These are phyloP conservation scores for Exophiala lecanii-corni DNA, from an alignment of 2,329 filamentous ascomycete genomes.

Conservation along the genomic window DNA sequence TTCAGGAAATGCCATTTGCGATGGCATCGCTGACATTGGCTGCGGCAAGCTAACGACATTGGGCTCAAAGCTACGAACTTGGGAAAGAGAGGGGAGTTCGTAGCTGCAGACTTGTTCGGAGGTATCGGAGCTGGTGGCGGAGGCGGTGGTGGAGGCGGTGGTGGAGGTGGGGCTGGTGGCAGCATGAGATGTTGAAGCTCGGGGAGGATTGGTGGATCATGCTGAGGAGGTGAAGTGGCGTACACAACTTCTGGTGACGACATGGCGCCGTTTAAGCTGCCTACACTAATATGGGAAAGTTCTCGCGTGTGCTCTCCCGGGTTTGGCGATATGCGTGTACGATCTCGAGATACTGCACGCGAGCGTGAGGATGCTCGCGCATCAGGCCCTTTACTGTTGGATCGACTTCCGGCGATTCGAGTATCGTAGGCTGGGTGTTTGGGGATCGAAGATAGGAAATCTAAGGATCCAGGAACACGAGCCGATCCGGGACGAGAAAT, in stretches of 20 bases:
- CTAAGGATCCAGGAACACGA: conserved; percentile 13
- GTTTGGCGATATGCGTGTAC: conserved; percentile 18
- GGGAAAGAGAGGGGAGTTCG: no score
- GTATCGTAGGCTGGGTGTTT: conserved; percentile 25
- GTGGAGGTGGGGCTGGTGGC: conserved; percentile 50
- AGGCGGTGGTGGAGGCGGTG: conserved; percentile 31
- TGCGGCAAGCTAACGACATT: conserved; percentile 14
- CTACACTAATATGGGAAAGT: conserved; percentile 8
- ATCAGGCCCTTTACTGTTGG: conserved; percentile 35
- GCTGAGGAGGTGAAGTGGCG: conserved; percentile 17
- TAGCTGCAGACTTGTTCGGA: conserved; percentile 32
- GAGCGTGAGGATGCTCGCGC: conserved; percentile 50
- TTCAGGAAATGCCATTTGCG: conserved; percentile 24
- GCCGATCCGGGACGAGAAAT: conserved; percentile 12
- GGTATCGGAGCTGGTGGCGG: conserved; percentile 10
- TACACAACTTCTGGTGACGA: conserved; percentile 11
- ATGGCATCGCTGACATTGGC: conserved; percentile 32
- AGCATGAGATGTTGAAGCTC: conserved; percentile 58
- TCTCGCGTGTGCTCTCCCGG: conserved; percentile 1
- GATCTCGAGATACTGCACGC: conserved; percentile 40
- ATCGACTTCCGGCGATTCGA: conserved; percentile 34
- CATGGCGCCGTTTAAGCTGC: not conserved
- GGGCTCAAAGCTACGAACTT: conserved; percentile 35
- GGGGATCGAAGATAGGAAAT: conserved; percentile 22
- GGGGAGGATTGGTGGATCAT: conserved; percentile 49